Percentiles rank a stretch among this genome's conserved stretches.
These are phyloP conservation scores for Hirsutella rhossiliensis DNA, from an alignment of 2,329 filamentous ascomycete genomes.

Conservation along the genomic window DNA sequence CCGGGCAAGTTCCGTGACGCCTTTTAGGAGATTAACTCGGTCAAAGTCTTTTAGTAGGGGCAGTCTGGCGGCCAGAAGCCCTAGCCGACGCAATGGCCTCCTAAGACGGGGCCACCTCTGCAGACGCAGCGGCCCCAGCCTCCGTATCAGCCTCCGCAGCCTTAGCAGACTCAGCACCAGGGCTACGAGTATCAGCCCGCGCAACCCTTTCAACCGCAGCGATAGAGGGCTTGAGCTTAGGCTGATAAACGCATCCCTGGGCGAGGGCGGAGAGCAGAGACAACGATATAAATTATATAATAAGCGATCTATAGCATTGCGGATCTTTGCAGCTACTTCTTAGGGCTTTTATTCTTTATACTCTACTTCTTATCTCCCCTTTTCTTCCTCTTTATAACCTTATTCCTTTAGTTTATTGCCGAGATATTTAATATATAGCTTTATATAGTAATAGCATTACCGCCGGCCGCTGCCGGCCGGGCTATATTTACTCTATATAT, in stretches of 20 bases:
- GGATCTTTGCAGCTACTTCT: too few species aligned
- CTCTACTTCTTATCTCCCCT: not conserved
- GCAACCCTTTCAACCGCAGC: too few species aligned
- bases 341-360: not conserved
- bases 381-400: not conserved
- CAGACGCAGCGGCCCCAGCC: not conserved
- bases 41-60: constrained; percentile 44
- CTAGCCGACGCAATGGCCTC: not conserved
- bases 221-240: too few species aligned
- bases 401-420: not conserved
- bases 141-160: not conserved
- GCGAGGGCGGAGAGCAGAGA: too few species aligned
- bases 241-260: too few species aligned
- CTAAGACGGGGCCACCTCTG: not conserved
- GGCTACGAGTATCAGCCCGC: too few species aligned
- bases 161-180: too few species aligned
- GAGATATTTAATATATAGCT: not conserved
- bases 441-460: not conserved
- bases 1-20: constrained; percentile 58
- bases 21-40: constrained; percentile 66
- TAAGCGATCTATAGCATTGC: too few species aligned
- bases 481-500: not conserved
- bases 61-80: not conserved
- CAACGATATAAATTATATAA: too few species aligned
- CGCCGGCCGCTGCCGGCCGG: too few species aligned